Evolutionary conservation across 2,329 filamentous ascomycete genomes (phyloP), one percentile per base, ranked within the genome.

Genomic region (Aspergillus novoparasiticus): DNA sequence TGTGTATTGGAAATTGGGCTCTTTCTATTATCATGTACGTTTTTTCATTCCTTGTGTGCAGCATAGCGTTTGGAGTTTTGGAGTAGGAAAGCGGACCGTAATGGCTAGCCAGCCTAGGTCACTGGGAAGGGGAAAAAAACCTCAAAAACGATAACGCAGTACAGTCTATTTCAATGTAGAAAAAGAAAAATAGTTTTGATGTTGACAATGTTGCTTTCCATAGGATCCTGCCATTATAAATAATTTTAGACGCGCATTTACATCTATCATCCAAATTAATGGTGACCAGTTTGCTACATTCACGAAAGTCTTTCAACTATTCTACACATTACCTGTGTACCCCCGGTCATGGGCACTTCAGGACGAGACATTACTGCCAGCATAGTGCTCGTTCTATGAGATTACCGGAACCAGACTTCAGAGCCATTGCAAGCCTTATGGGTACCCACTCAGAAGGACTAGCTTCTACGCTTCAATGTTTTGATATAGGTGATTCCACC

Each of bases 1-100:
- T 69, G 65, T 68, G 64, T 57, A 59, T 66, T 64, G 51, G 53
- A 65, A 63, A 60, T 56, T 60, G 67, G 67, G 66, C 58, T 65
- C 58, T 64, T 56, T 66, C 62, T 67, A 64, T 68, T 69, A 64
- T 66, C 71, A 65, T 66, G 63, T 61, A 65, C 66, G 55, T 67
- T 34, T 62, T 64, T 64, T 60, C 54, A 61, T 56, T 64, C 60
- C 66, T 62, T 64, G 60, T 67, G 60, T 71, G 66, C 69, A 71
- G 76, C 76, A 79, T 79, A 79, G 76, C 76, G 76, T 76, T 76
- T 70, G 76, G 76, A 77, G 76, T 78, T 77, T 74, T 69, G 75
- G 72, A 70, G 69, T 71, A 64, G 64, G 67, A 61, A 59, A 64
- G 36, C 57, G 26, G 61, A 62, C 61, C 63, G 57, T 53, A 55